Evolutionary conservation across 1,139 yeast species (phyloP).

Genomic region (Lodderomyces theae): DNA sequence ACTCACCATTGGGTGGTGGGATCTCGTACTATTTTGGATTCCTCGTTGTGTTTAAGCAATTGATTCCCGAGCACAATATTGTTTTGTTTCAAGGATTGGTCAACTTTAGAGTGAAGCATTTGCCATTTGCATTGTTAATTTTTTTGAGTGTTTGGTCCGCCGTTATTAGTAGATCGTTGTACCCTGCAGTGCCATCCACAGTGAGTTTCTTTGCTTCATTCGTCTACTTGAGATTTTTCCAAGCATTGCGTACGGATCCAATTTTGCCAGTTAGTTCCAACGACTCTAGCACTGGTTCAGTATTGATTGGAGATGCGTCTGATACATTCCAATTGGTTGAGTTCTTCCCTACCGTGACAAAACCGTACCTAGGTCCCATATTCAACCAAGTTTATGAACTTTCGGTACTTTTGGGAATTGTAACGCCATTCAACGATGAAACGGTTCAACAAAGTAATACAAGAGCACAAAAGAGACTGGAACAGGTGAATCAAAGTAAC

Average conservation of each 20-base stretch:
- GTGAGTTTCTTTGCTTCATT: constrained; percentile 69
- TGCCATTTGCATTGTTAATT: constrained; percentile 61
- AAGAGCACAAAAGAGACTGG: constrained; percentile 60
- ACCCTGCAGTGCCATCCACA: constrained; percentile 66
- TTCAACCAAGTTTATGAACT: constrained; percentile 54
- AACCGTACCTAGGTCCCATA: constrained; percentile 52
- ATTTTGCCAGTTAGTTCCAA: constrained; percentile 37
- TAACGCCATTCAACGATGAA: constrained; percentile 68
- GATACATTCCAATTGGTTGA: constrained; percentile 83
- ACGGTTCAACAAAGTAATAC: constrained; percentile 72
- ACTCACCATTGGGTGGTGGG: constrained; percentile 66
- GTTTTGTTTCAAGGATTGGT: constrained; percentile 61
- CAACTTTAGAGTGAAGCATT: constrained; percentile 67
- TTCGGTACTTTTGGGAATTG: constrained; percentile 51
- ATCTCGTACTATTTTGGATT: constrained; percentile 71
- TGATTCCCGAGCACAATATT: constrained; percentile 84
- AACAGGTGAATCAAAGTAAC: constrained; percentile 39
- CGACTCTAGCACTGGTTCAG: constrained; percentile 22
- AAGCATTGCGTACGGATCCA: constrained; percentile 41
- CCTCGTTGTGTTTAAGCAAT: constrained; percentile 81
- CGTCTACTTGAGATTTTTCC: constrained; percentile 75
- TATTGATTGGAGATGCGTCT: constrained; percentile 77
- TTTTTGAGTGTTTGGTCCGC: constrained; percentile 47
- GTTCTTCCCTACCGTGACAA: constrained; percentile 66
- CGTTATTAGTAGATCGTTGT: constrained; percentile 32